Evolutionary conservation across 768 basidiomycete genomes (phyloP).

Genomic region (Calocera viscosa): DNA sequence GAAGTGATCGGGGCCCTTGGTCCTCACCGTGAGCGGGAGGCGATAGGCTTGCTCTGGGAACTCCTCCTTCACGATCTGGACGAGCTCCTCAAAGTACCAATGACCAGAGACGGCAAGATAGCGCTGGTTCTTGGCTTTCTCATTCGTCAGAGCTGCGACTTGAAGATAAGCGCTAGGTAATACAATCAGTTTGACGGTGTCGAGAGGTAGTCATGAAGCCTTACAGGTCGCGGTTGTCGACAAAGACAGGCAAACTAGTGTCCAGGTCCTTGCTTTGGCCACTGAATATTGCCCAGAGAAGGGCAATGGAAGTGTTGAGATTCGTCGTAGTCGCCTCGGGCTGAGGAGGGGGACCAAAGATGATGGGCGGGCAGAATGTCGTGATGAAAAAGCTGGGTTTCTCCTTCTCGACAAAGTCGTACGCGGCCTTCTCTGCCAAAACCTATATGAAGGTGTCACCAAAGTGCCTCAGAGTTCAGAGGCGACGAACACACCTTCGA

Average conservation of each 20-base stretch:
- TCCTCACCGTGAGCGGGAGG: background rate
- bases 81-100: background rate
- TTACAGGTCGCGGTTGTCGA: background rate
- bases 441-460: background rate
- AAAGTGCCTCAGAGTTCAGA: background rate
- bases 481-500: background rate
- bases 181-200: background rate
- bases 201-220: background rate
- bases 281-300: slow-evolving; percentile 9
- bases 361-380: slow-evolving; percentile 9
- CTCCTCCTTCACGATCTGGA: background rate
- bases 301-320: slow-evolving; percentile 9
- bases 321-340: background rate
- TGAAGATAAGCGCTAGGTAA: background rate
- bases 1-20: background rate
- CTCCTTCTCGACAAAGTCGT: slow-evolving; percentile 16
- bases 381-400: slow-evolving; percentile 7
- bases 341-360: slow-evolving; percentile 14
- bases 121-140: slow-evolving; percentile 4
- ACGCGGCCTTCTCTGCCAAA: slow-evolving; percentile 18
- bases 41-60: background rate
- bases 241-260: background rate
- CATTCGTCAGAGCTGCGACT: background rate
- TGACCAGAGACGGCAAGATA: background rate
- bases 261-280: background rate